Conservation (phyloP, 768 basidiomycete species). For the Collybia sp. region DNA sequence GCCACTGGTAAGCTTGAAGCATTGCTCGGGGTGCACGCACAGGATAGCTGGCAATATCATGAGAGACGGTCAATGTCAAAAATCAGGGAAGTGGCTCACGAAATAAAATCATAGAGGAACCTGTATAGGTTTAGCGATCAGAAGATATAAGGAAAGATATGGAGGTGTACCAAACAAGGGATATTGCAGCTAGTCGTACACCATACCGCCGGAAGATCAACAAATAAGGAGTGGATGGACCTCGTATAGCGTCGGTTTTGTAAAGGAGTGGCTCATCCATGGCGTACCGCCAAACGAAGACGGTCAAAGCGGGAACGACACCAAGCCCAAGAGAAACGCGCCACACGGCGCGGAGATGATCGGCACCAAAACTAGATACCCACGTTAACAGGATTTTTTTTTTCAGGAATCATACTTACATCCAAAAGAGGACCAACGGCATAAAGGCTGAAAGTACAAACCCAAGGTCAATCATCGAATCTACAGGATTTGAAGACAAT, state of each 20-base stretch:
- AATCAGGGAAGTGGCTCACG: constrained; percentile 31
- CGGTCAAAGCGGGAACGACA: constrained; percentile 68
- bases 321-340: constrained; percentile 83
- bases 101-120: constrained; percentile 82
- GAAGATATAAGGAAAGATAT: background rate
- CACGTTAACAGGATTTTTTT: background rate
- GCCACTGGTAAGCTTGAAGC: background rate
- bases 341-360: constrained; percentile 87
- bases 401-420: constrained; percentile 39
- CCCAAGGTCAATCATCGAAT: constrained; percentile 79
- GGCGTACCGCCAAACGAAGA: constrained; percentile 80
- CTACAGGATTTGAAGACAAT: constrained; percentile 26
- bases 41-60: constrained; percentile 42
- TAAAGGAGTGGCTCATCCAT: constrained; percentile 79
- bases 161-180: constrained; percentile 57
- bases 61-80: background rate
- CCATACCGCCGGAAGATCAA: constrained; percentile 82
- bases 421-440: constrained; percentile 76
- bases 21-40: constrained; percentile 33
- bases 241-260: constrained; percentile 76
- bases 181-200: constrained; percentile 66
- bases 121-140: constrained; percentile 14
- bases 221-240: constrained; percentile 66
- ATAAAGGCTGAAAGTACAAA: constrained; percentile 77
- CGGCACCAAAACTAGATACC: constrained; percentile 54